Conservation (phyloP, 1,139 yeast species). For the Blastobotrys serpentis region DNA sequence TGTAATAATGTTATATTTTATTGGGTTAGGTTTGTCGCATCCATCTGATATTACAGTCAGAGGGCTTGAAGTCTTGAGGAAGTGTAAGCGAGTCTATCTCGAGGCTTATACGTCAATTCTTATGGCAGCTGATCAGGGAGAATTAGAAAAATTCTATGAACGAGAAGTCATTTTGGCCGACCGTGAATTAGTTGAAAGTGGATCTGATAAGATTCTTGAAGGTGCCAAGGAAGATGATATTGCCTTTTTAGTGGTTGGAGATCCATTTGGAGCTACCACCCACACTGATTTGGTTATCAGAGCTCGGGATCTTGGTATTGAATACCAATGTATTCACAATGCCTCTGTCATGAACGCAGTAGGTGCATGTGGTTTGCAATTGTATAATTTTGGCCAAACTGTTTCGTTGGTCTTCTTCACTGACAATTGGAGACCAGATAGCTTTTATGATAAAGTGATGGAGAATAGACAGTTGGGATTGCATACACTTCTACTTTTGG, state of each 20-base stretch:
- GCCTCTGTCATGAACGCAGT: slow-evolving; percentile 99
- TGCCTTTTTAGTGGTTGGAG: slow-evolving; percentile 95
- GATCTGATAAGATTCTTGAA: slow-evolving; percentile 75
- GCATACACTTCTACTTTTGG: slow-evolving; percentile 83
- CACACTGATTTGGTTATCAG: slow-evolving; percentile 91
- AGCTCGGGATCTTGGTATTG: slow-evolving; percentile 79
- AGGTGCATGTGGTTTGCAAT: slow-evolving; percentile 95
- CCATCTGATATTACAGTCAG: slow-evolving; percentile 91
- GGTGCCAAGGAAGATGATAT: slow-evolving; percentile 76
- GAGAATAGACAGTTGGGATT: slow-evolving; percentile 89
- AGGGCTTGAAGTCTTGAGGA: slow-evolving; percentile 79
- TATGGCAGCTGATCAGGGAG: slow-evolving; percentile 79
- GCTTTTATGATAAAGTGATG: slow-evolving; percentile 83
- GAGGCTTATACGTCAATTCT: slow-evolving; percentile 95
- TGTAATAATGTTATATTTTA: slow-evolving; percentile 90
- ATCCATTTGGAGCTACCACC: slow-evolving; percentile 97
- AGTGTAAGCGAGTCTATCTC: slow-evolving; percentile 82
- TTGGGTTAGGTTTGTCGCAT: slow-evolving; percentile 89
- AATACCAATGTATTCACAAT: slow-evolving; percentile 83
- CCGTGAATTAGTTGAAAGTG: slow-evolving; percentile 88
- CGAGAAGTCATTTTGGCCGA: slow-evolving; percentile 85
- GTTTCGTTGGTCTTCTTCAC: slow-evolving; percentile 94
- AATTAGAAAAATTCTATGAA: slow-evolving; percentile 74
- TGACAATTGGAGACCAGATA: slow-evolving; percentile 93
- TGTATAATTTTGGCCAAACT: slow-evolving; percentile 95